Conservation (phyloP, 1,139 yeast species). For the Suzukiozyma palmioleophila region DNA sequence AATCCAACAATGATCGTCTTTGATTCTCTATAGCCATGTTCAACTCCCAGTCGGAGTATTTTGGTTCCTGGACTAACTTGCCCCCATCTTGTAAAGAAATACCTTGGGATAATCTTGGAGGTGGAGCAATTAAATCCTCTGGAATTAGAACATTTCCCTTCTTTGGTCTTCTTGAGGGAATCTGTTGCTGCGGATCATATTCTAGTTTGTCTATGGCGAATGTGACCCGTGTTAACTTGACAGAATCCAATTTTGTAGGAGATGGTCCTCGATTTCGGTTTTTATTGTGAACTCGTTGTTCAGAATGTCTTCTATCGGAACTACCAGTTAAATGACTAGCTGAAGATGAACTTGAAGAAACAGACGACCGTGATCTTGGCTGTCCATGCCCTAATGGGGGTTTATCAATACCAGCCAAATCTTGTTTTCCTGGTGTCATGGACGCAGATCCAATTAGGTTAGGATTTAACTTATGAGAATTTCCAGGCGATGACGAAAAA, state of each 20-base stretch:
- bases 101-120: slow-evolving; percentile 62
- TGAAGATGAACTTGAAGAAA: slow-evolving; percentile 1
- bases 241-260: slow-evolving; percentile 32
- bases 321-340: not conserved
- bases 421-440: slow-evolving; percentile 14
- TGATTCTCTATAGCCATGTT: slow-evolving; percentile 56
- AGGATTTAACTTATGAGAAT: slow-evolving; percentile 14
- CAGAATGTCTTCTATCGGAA: not conserved
- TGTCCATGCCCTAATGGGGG: slow-evolving; percentile 19
- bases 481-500: slow-evolving; percentile 8
- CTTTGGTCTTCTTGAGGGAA: slow-evolving; percentile 82
- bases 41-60: slow-evolving; percentile 49
- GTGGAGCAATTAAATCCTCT: slow-evolving; percentile 60
- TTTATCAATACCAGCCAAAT: slow-evolving; percentile 18
- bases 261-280: slow-evolving; percentile 35
- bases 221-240: slow-evolving; percentile 59
- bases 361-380: slow-evolving; percentile 5
- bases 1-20: slow-evolving; percentile 49
- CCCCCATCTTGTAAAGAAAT: slow-evolving; percentile 41
- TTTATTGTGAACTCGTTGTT: slow-evolving; percentile 39
- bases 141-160: slow-evolving; percentile 78
- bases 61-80: slow-evolving; percentile 13
- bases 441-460: slow-evolving; percentile 15
- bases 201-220: slow-evolving; percentile 69
- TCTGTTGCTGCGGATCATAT: slow-evolving; percentile 91